Evolutionary conservation across 1,139 yeast species (phyloP).

Genomic region (Lodderomyces jiufengensis): DNA sequence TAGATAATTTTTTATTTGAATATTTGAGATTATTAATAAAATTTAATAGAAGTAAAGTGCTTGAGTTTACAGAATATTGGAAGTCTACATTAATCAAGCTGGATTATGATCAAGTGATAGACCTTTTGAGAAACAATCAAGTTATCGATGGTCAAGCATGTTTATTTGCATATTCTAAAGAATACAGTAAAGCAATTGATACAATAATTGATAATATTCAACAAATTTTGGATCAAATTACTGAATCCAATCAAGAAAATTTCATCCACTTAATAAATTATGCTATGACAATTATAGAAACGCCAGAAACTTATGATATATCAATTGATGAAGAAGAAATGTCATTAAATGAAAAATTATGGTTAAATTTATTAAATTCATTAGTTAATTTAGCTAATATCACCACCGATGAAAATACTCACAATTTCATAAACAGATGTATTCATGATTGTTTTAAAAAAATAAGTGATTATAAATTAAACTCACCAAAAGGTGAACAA

Average conservation of each 20-base stretch:
- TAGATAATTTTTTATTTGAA: slow-evolving; percentile 4
- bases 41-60: slow-evolving; percentile 17
- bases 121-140: slow-evolving; percentile 21
- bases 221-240: slow-evolving; percentile 8
- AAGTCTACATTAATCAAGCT: slow-evolving; percentile 5
- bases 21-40: slow-evolving; percentile 32
- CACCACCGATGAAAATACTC: slow-evolving; percentile 12
- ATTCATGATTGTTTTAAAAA: slow-evolving; percentile 51
- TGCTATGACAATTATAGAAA: slow-evolving; percentile 35
- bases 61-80: slow-evolving; percentile 17
- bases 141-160: slow-evolving; percentile 23
- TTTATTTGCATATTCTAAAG: slow-evolving; percentile 17
- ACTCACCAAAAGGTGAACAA: slow-evolving; percentile 23
- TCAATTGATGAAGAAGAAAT: slow-evolving; percentile 16
- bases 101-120: slow-evolving; percentile 17
- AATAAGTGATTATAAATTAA: slow-evolving; percentile 40
- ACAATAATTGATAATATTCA: slow-evolving; percentile 23
- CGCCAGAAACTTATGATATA: slow-evolving; percentile 15
- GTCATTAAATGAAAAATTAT: slow-evolving; percentile 31
- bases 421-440: slow-evolving; percentile 36
- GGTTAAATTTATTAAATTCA: slow-evolving; percentile 34
- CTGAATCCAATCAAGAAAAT: slow-evolving; percentile 9
- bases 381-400: slow-evolving; percentile 22
- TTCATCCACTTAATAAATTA: slow-evolving; percentile 30
- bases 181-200: slow-evolving; percentile 11